Evolutionary conservation across 139 green algal species (phyloP).

Genomic region (Closterium sp.): DNA sequence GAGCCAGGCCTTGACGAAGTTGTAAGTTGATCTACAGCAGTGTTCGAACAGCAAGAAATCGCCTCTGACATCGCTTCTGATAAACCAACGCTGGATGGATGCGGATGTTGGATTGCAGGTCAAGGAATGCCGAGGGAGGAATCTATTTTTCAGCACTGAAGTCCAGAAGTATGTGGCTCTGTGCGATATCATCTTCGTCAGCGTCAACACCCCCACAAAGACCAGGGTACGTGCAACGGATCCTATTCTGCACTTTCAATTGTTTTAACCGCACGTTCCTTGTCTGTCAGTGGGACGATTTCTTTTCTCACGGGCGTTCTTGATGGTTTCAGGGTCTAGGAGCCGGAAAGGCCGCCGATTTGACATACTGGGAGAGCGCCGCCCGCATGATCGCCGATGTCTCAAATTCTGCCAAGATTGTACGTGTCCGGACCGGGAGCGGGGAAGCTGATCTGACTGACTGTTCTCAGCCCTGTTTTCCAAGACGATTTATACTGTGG

Average conservation of each 20-base stretch:
- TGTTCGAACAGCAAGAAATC: neutral
- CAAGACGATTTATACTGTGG: too few species aligned
- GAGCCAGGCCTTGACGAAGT: conserved; percentile 95
- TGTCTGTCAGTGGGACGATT: neutral
- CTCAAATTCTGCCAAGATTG: conserved; percentile 45
- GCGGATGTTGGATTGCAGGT: neutral
- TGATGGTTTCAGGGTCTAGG: conserved; percentile 69
- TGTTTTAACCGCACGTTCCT: neutral
- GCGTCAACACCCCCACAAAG: conserved; percentile 99
- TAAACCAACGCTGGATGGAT: neutral
- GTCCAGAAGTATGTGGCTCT: conserved; percentile 88
- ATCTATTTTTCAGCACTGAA: conserved; percentile 98
- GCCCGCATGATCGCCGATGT: conserved; percentile 62
- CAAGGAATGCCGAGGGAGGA: conserved; percentile 67
- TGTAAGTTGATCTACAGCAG: neutral
- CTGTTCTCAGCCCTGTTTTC: neutral
- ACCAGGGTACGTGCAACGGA: conserved; percentile 3
- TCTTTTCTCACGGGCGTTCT: neutral
- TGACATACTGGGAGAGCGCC: conserved; percentile 99
- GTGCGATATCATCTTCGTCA: conserved; percentile 96
- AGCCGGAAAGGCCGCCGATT: conserved; percentile 92
- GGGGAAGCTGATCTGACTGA: neutral
- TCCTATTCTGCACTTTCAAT: neutral
- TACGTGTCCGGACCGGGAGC: neutral
- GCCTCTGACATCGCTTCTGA: neutral